These are phyloP conservation scores for Lepidium didymum DNA, from an alignment of 345 rosid genomes.

Conservation along the genomic window DNA sequence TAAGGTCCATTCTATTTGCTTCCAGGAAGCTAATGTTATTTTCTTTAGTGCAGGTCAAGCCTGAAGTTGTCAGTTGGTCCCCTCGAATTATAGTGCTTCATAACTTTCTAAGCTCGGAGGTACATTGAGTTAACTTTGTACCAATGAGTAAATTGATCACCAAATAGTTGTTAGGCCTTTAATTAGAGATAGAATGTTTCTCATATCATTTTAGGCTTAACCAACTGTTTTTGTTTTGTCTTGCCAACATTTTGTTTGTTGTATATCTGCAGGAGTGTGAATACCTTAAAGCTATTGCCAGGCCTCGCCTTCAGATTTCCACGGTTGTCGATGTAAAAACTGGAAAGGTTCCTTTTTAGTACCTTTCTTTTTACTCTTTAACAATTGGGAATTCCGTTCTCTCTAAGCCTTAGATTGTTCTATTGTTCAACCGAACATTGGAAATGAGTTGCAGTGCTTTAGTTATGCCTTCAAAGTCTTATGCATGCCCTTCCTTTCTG, in stretches of 20 bases:
- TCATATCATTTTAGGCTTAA: background rate
- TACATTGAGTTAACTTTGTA: conserved; percentile 18
- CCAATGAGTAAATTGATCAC: background rate
- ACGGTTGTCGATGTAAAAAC: conserved; percentile 88
- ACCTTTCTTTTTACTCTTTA: too few relatives aligned
- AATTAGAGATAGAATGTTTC: background rate
- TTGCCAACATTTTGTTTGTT: background rate
- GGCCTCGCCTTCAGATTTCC: conserved; percentile 69
- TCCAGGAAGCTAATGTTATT: conserved; percentile 10
- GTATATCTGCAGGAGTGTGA: conserved; percentile 74
- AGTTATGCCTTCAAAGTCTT: background rate
- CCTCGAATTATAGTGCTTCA: conserved; percentile 85
- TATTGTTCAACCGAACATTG: background rate
- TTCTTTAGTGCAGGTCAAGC: conserved; percentile 68
- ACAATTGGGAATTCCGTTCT: background rate
- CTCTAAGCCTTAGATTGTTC: background rate
- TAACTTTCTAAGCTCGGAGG: conserved; percentile 87
- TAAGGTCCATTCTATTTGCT: background rate
- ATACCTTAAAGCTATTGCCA: conserved; percentile 72
- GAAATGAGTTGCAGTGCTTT: background rate
- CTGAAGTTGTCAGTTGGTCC: conserved; percentile 86
- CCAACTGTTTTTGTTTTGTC: background rate
- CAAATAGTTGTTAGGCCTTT: background rate
- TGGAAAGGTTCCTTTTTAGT: too few relatives aligned
- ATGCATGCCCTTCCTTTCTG: background rate